Percentiles rank a stretch among this genome's conserved stretches.
phyloP scores from a whole-genome alignment of 257 asterid genomes.

The Plantago major region DNA sequence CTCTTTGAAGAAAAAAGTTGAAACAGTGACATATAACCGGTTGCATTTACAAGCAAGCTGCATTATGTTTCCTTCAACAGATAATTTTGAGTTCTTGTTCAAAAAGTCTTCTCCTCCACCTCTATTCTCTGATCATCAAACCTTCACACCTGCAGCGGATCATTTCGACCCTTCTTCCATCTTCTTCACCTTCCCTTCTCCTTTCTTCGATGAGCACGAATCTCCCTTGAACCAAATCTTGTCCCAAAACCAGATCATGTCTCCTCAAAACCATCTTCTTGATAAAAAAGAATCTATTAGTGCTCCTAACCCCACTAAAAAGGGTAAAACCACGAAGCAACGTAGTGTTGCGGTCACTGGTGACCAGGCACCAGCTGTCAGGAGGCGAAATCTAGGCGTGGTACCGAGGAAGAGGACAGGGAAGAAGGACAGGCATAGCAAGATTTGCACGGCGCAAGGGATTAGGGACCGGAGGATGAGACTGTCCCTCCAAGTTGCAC shows the following conservation, averaged over 20 bases:
- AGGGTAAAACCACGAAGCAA: slow-evolving; percentile 1
- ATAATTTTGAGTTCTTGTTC: slow-evolving; percentile 29
- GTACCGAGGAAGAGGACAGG: slow-evolving; percentile 42
- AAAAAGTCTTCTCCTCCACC: slow-evolving; percentile 16
- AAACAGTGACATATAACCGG: slow-evolving; percentile 21
- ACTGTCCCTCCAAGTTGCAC: slow-evolving; percentile 58
- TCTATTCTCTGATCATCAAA: slow-evolving; percentile 28
- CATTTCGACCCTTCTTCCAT: slow-evolving; percentile 19
- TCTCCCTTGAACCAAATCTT: slow-evolving; percentile 37
- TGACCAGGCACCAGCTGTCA: background rate
- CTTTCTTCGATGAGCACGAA: slow-evolving; percentile 40
- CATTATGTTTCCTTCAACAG: slow-evolving; percentile 38
- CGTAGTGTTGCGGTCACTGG: background rate
- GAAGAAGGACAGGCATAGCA: slow-evolving; percentile 77
- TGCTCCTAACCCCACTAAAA: background rate
- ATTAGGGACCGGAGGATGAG: slow-evolving; percentile 69
- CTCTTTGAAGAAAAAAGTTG: slow-evolving; percentile 22
- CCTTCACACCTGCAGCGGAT: slow-evolving; percentile 12
- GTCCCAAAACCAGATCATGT: slow-evolving; percentile 26
- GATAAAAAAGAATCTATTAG: background rate
- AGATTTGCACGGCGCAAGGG: slow-evolving; percentile 75
- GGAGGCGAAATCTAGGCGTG: slow-evolving; percentile 24
- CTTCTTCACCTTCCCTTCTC: slow-evolving; percentile 41
- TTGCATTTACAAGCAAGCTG: slow-evolving; percentile 26
- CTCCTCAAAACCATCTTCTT: background rate